Evolutionary conservation across 768 basidiomycete species (phyloP).

Genomic region (Amyloporia xantha): DNA sequence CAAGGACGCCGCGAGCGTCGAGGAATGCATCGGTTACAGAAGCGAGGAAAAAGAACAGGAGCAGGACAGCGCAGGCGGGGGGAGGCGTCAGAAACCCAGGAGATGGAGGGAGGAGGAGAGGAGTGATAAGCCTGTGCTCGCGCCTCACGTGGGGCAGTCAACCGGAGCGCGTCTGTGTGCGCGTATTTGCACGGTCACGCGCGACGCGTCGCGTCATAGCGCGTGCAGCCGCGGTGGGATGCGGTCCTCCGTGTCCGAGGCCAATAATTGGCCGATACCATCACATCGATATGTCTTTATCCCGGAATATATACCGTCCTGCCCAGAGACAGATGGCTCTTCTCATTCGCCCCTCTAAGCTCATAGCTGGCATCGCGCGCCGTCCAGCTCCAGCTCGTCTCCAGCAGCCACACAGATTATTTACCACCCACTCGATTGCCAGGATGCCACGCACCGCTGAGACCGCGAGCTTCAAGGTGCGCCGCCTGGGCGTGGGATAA

Average conservation of each 20-base stretch:
- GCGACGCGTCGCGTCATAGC: conserved; percentile 7
- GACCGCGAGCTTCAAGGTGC: conserved; percentile 58
- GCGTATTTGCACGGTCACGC: conserved; percentile 13
- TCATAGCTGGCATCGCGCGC: neutral
- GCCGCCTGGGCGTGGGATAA: no score
- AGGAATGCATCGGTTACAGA: neutral
- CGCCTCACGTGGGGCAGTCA: conserved; percentile 12
- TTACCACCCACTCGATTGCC: neutral
- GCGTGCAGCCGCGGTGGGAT: neutral
- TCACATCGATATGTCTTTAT: no score
- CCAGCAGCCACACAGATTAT: conserved; percentile 2
- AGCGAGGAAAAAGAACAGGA: neutral
- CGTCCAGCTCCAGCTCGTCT: neutral
- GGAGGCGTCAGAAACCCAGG: no score
- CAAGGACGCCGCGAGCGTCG: neutral
- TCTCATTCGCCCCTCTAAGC: no score
- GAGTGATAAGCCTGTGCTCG: conserved; percentile 4
- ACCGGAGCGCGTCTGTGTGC: conserved; percentile 14
- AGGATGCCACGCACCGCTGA: conserved; percentile 60
- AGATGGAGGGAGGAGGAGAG: conserved; percentile 4
- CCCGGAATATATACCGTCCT: no score
- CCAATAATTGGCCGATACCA: no score
- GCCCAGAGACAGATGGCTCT: no score
- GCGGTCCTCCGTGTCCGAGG: neutral
- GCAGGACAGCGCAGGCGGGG: neutral